These are phyloP conservation scores for Mallotus repandus DNA, from an alignment of 441 rosid species.

Conservation along the genomic window DNA sequence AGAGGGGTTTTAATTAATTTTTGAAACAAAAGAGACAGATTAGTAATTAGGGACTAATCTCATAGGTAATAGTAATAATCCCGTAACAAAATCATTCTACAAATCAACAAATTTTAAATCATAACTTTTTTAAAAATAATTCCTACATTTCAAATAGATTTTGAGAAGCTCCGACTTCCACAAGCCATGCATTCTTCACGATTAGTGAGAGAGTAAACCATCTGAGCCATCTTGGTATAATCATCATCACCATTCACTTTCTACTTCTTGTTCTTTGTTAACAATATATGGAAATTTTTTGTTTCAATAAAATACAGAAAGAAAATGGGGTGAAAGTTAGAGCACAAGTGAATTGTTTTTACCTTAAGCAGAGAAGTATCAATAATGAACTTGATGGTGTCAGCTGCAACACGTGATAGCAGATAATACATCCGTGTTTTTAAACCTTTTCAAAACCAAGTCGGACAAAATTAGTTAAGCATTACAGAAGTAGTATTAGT, in stretches of 20 bases:
- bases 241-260: constrained; percentile 29
- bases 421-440: constrained; percentile 94
- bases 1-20: too few species aligned
- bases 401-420: constrained; percentile 91
- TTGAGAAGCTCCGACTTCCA: constrained; percentile 51
- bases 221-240: constrained; percentile 65
- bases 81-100: too few species aligned
- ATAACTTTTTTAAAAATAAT: too few species aligned
- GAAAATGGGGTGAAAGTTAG: not conserved
- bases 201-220: constrained; percentile 84
- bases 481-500: too few species aligned
- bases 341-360: not conserved
- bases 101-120: too few species aligned
- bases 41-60: too few species aligned
- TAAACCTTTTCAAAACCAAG: constrained; percentile 48
- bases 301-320: not conserved
- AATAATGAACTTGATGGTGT: constrained; percentile 93
- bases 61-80: too few species aligned
- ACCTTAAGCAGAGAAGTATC: constrained; percentile 67
- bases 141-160: too few species aligned
- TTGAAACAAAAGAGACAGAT: too few species aligned
- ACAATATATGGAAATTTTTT: not conserved
- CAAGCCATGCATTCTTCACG: constrained; percentile 91
- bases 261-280: constrained; percentile 40
- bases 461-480: not conserved